These are phyloP conservation scores for Phlegmacium glaucopus DNA, from an alignment of 768 basidiomycete species.

Conservation along the genomic window DNA sequence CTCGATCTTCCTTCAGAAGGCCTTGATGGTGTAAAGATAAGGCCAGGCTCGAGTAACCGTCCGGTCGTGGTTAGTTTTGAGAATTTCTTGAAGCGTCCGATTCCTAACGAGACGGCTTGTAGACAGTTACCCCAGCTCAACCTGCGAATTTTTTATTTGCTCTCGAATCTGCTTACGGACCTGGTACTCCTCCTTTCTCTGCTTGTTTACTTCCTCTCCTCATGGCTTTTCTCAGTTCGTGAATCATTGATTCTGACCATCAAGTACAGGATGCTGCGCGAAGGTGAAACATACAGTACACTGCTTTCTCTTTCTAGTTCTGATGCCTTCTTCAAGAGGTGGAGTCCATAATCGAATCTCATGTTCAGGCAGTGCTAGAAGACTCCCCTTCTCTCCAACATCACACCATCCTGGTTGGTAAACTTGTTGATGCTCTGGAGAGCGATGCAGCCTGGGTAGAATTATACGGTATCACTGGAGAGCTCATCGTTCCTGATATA, in stretches of 20 bases:
- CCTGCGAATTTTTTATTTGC: slow-evolving; percentile 81
- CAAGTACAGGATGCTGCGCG: slow-evolving; percentile 74
- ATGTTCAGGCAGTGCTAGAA: slow-evolving; percentile 40
- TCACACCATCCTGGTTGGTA: slow-evolving; percentile 42
- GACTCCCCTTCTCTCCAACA: slow-evolving; percentile 32
- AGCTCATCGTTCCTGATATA: slow-evolving; percentile 53
- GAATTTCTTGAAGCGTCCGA: background rate
- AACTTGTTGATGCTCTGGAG: slow-evolving; percentile 57
- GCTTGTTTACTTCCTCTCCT: slow-evolving; percentile 2
- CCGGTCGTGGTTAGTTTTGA: slow-evolving; percentile 43
- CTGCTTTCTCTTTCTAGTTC: background rate
- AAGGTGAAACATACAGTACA: slow-evolving; percentile 47
- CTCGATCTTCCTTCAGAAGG: slow-evolving; percentile 44
- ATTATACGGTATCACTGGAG: slow-evolving; percentile 66
- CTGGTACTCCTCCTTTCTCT: slow-evolving; percentile 37
- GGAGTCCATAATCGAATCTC: slow-evolving; percentile 52
- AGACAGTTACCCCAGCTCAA: slow-evolving; percentile 77
- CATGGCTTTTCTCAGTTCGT: slow-evolving; percentile 40
- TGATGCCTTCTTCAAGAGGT: slow-evolving; percentile 48
- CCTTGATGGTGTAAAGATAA: slow-evolving; percentile 49
- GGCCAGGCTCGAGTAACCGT: slow-evolving; percentile 43
- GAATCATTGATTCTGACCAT: slow-evolving; percentile 65
- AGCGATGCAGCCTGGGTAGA: slow-evolving; percentile 65
- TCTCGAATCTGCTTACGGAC: slow-evolving; percentile 59
- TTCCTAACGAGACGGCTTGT: background rate